Percentiles rank a stretch among this genome's conserved stretches.
Conservation (phyloP, 805 yeast species). For the Suhomyces kilbournensis region DNA sequence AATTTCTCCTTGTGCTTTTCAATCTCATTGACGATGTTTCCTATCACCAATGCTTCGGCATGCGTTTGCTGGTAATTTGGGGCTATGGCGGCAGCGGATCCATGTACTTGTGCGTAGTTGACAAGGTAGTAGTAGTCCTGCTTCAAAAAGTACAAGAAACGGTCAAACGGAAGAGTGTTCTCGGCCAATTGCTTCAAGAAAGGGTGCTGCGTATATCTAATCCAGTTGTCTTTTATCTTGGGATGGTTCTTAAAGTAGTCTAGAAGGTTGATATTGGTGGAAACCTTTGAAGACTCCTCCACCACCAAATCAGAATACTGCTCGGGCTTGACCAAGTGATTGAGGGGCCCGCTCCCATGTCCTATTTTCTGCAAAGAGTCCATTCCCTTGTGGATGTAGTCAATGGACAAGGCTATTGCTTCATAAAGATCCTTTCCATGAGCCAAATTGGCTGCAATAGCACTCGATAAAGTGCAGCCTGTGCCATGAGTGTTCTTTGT, state of each 20-base stretch:
- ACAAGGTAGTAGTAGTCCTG: constrained; percentile 70
- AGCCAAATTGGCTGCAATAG: constrained; percentile 76
- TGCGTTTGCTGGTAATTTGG: constrained; percentile 51
- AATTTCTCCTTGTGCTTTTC: constrained; percentile 53
- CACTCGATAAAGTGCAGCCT: constrained; percentile 82
- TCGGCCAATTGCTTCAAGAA: constrained; percentile 56
- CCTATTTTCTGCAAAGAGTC: constrained; percentile 44
- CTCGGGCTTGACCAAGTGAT: constrained; percentile 51
- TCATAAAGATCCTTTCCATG: constrained; percentile 43
- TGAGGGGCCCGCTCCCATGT: constrained; percentile 66
- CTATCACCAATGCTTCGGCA: constrained; percentile 49
- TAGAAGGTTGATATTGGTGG: constrained; percentile 15
- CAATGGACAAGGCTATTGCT: constrained; percentile 56
- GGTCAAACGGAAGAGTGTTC: constrained; percentile 45
- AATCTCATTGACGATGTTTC: constrained; percentile 54
- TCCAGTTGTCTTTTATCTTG: constrained; percentile 54
- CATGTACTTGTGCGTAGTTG: constrained; percentile 67
- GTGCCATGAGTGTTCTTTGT: constrained; percentile 79
- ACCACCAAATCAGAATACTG: constrained; percentile 8
- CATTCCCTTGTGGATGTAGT: constrained; percentile 67
- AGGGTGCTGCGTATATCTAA: constrained; percentile 54
- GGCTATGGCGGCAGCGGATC: constrained; percentile 60
- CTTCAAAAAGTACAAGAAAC: constrained; percentile 52
- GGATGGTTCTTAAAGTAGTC: constrained; percentile 58
- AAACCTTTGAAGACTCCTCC: constrained; percentile 1